Evolutionary conservation across 768 basidiomycete species (phyloP), one percentile per base, ranked within the genome.

Genomic region (Pleurotus giganteus): DNA sequence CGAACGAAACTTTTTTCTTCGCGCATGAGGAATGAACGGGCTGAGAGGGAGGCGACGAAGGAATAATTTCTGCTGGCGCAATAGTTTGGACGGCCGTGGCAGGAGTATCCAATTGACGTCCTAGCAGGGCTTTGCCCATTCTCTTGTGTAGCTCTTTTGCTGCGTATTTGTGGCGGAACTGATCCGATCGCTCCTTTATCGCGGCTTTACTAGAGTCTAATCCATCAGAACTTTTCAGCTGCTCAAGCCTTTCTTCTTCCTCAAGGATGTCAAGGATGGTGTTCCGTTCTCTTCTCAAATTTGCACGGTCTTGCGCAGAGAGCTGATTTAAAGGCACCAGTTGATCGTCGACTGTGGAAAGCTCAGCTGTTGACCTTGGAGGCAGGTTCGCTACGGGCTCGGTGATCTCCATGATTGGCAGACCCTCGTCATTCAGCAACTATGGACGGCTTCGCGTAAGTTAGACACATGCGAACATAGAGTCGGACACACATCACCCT

Each of bases 351-450:
- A 76, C 71, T 32, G 65, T 51, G 17, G 67, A 50, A n/a, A 61
- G 42, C 26, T 15, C 23, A 24, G 21, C 23, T 15, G 47, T 27
- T 31, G 2, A 55, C 37, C 17, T 29, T 29, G 42, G 41, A 6
- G 63, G 50, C 27, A 63, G 41, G 8, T 60, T 52, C 1, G 60
- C 47, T 3, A 78, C 61, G 37, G 82, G 83, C 63, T 92, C 90
- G 27, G 77, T 79, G 54, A 92, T 85, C 32, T 92, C 90, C 57
- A 91, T 75, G 58, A 92, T 86, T 9, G 89, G 89, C 34, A 89
- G 78, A 2, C 88, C 89, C 45, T 92, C 89, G 61, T 90, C 88
- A 61, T 88, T 88, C 36, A 86, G 61, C 50, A 86, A 73, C 89
- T 91, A 57, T 5, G 61, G 58, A 27, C 59, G 63, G 58, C 51